Conservation (phyloP, 1,139 yeast species). For the Lodderomyces pseudojiufengensis region DNA sequence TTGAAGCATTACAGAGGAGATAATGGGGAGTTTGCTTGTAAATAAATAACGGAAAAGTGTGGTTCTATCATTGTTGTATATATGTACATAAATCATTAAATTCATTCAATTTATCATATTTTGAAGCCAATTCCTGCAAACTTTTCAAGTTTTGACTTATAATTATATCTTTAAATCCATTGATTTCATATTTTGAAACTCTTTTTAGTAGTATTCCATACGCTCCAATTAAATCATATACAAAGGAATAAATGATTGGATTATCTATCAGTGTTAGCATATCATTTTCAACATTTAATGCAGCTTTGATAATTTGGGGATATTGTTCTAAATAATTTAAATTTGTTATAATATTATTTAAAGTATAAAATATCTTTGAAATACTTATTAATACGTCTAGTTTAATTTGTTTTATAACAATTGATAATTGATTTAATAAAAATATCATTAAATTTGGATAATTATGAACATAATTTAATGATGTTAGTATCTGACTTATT, state of each 20-base stretch:
- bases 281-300: constrained; percentile 18
- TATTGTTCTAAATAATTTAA: constrained; percentile 18
- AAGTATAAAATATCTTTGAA: constrained; percentile 25
- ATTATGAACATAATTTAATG: constrained; percentile 25
- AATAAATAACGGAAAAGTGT: no score
- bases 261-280: constrained; percentile 20
- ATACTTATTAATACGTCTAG: constrained; percentile 19
- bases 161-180: neutral
- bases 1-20: constrained; percentile 47
- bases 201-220: constrained; percentile 22
- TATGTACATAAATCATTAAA: constrained; percentile 8
- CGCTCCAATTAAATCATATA: constrained; percentile 32
- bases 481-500: constrained; percentile 18
- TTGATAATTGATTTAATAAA: constrained; percentile 9
- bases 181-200: constrained; percentile 7
- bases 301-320: constrained; percentile 11
- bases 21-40: constrained; percentile 12
- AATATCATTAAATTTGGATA: constrained; percentile 9
- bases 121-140: constrained; percentile 5
- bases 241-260: constrained; percentile 23
- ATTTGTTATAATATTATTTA: constrained; percentile 30
- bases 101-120: constrained; percentile 7
- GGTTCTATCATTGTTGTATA: constrained; percentile 4
- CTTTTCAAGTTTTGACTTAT: constrained; percentile 8
- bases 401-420: constrained; percentile 3